Base-by-base conservation (phyloP, 1,284 basidiomycete species). In the Leccinum pallidistipes region DNA sequence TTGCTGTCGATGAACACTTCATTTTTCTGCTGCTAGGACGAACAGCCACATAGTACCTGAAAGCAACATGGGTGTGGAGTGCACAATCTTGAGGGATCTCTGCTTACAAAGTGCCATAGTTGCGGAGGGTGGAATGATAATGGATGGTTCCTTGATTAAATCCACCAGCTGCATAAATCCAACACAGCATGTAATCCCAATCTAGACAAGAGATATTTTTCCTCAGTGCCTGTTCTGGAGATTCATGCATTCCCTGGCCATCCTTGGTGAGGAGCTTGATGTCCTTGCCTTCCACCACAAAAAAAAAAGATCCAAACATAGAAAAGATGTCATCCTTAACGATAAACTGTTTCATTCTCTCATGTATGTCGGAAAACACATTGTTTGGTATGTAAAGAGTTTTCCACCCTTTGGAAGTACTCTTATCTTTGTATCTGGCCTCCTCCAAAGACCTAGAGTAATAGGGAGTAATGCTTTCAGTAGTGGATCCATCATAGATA, bases 231-330 rank as follows among this genome's bases (percentile, higher is more conserved):
- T 5, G 7, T 3, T 57, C 45, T 3, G 59, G 51, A 10, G 21
- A 50, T 5, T 32, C 0, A 12, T 59, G 16, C 32, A 34, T 5
- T 38, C 21, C 7, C 14, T 55, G 38, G 7, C 57, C 36, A 55
- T 58, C 53, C 18, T 63, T 63, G 0, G 67, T 65, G 0, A 50
- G 12, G 0, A 69, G 58, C 38, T 71, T 70, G 59, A 71, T 71
- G 0, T 58, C 60, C 18, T 66, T 65, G 1, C 50, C 55, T 3
- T 71, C 47, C 0, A 69, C 18, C 0, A 53, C 55, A 21, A 71
- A 69, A 18, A 69, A 71, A 3, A 71, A 71, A 27, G 27, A 27
- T 2, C 67, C 65, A 66, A 55, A 69, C 16, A 62, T 61, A 5
- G 52, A 24, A 2, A 5, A 6, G 5, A 32, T 3, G 0, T 36